A percentile compares a stretch with the other conserved stretches of the same genome.
phyloP scores from a whole-genome alignment of 2,329 filamentous ascomycete species.

The Metarhizium guizhouense region DNA sequence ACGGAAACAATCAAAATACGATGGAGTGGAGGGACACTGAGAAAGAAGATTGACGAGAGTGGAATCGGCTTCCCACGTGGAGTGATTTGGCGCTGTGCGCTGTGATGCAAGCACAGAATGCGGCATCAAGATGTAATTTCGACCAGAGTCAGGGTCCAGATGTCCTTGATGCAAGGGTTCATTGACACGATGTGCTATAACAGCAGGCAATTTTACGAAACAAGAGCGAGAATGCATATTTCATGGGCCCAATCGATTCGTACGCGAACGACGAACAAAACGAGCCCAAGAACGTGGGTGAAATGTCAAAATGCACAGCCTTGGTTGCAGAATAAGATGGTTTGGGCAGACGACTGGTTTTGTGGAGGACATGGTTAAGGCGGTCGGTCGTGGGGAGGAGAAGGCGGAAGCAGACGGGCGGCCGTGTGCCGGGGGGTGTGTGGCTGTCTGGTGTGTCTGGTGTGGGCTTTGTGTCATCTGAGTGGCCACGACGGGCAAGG shows the following conservation, averaged over 20 bases:
- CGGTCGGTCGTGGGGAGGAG: conserved; percentile 2
- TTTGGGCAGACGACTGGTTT: conserved; percentile 6
- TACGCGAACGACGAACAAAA: conserved; percentile 40
- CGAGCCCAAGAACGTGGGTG: conserved; percentile 54
- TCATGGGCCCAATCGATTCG: conserved; percentile 22
- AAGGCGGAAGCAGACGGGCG: conserved; percentile 7
- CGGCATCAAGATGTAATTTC: not conserved
- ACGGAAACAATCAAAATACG: too few relatives aligned
- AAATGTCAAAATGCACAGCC: conserved; percentile 14
- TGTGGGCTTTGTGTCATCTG: not conserved
- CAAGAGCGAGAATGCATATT: not conserved
- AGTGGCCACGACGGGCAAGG: not conserved
- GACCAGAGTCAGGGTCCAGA: not conserved
- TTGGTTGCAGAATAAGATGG: conserved; percentile 1
- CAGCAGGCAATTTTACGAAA: not conserved
- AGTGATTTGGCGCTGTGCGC: not conserved
- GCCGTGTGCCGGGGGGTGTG: conserved; percentile 3
- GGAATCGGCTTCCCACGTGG: too few relatives aligned
- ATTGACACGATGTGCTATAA: not conserved
- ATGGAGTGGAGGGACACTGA: too few relatives aligned
- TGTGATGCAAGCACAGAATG: not conserved
- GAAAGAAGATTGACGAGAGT: too few relatives aligned
- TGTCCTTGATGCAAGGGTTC: not conserved
- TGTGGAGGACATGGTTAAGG: conserved; percentile 5
- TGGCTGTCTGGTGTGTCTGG: not conserved